Base-by-base conservation (phyloP, 75 land plant species). In the Sequoia sempervirens region DNA sequence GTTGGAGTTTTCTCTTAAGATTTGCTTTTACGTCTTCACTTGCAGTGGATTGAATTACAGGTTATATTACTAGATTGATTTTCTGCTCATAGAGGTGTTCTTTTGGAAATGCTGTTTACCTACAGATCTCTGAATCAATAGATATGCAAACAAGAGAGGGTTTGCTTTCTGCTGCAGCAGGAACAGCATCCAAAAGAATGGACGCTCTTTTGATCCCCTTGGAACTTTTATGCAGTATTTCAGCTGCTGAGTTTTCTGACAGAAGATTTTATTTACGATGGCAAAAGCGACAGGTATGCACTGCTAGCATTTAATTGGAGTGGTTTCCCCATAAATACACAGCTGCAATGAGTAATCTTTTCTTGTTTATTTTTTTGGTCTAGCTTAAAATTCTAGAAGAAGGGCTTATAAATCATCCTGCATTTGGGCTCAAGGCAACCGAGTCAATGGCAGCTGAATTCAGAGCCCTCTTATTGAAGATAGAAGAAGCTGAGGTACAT, bases 181-280 rank as follows among this genome's bases (percentile, higher is more conserved):
- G 98, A 78, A 93, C 92, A 84, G 95, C 88, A 46, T 96, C 98
- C 14, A 97, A 96, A 83, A 90, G 98, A 86, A 97, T 96, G 99
- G 99, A 97, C 86, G 88, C 96, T 26, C 92, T 97, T 12, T 85
- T 97, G 84, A 84, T 97, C 56, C 99, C 99, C n/a, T 81, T 97
- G 75, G 99, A 97, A 78, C 86, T 97, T 80, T 85, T 97, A 64
- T 93, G 92, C 82, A 88, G 93, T 83, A 90, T 97, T 38, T 92
- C 99, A 79, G 88, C 88, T n/a, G 83, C 94, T 72, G 96, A 96
- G 37, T 97, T 97, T 83, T 88, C 96, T 79, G 99, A 97, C 84
- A 94, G 88, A 87, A 96, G 93, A 84, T 85, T 92, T 68, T 94
- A 91, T 88, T 79, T 92, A 30, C 86, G 92, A 61, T 98, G 99